Conservation (phyloP, 2,329 filamentous ascomycete genomes). For the Teratosphaeria viscida region DNA sequence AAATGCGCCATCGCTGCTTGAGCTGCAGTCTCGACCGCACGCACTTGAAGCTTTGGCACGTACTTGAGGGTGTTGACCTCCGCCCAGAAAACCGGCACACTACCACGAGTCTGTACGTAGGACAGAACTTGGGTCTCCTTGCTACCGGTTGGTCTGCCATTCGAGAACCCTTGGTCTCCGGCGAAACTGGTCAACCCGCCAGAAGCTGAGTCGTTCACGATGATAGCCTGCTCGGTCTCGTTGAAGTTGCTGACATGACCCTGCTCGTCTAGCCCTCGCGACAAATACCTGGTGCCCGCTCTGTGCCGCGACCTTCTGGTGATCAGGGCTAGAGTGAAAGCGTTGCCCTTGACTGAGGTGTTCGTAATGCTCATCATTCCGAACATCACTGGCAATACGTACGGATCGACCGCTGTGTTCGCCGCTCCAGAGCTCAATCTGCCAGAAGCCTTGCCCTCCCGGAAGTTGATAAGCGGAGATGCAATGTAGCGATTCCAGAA, state of each 20-base stretch:
- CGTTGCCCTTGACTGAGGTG: conserved; percentile 73
- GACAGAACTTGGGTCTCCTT: conserved; percentile 82
- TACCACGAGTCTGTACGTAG: conserved; percentile 93
- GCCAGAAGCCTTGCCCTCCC: conserved; percentile 47
- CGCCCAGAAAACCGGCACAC: conserved; percentile 90
- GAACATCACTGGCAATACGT: conserved; percentile 89
- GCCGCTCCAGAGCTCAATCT: conserved; percentile 52
- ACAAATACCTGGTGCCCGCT: conserved; percentile 88
- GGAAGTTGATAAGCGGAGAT: conserved; percentile 83
- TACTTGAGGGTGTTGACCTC: conserved; percentile 92
- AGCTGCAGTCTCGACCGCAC: conserved; percentile 69
- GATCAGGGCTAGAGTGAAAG: conserved; percentile 76
- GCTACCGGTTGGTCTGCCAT: conserved; percentile 54
- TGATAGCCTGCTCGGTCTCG: conserved; percentile 87
- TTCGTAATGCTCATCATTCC: conserved; percentile 88
- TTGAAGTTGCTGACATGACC: conserved; percentile 98
- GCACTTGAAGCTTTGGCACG: conserved; percentile 79
- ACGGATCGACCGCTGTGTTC: conserved; percentile 74
- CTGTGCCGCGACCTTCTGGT: conserved; percentile 80
- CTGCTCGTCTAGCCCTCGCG: conserved; percentile 82
- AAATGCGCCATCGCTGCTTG: conserved; percentile 79
- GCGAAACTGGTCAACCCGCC: conserved; percentile 70
- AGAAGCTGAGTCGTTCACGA: conserved; percentile 69
- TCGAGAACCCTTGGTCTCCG: conserved; percentile 64
- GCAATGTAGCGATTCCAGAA: conserved; percentile 97